A percentile compares a stretch with the other conserved stretches of the same genome.
These are phyloP conservation scores for Podila epicladia DNA, from an alignment of 192 early-diverging fungal species.

Conservation along the genomic window DNA sequence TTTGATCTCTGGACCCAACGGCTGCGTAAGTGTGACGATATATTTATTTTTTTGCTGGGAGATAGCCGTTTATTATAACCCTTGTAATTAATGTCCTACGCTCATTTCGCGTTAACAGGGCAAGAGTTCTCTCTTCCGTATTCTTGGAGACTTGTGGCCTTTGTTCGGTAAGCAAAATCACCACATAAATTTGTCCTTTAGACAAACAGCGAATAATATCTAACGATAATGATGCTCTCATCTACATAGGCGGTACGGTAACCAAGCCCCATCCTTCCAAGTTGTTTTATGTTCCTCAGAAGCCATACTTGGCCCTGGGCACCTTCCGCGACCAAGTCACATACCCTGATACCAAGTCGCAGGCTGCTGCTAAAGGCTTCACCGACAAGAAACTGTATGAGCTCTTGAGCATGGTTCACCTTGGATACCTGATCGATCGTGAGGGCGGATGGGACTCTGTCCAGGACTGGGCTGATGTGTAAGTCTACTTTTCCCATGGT, in stretches of 20 bases:
- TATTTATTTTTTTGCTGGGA: slow-evolving; percentile 1
- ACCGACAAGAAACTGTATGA: slow-evolving; percentile 74
- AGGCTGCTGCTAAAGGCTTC: slow-evolving; percentile 66
- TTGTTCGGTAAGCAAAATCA: slow-evolving; percentile 57
- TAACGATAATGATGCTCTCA: neutral
- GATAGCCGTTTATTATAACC: neutral
- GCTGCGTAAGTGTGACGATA: slow-evolving; percentile 37
- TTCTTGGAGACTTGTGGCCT: slow-evolving; percentile 72
- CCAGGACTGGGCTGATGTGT: slow-evolving; percentile 82
- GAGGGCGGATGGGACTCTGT: slow-evolving; percentile 80
- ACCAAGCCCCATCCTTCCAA: slow-evolving; percentile 66
- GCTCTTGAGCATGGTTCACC: slow-evolving; percentile 75
- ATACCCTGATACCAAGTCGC: slow-evolving; percentile 80
- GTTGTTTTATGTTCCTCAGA: slow-evolving; percentile 91
- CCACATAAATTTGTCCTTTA: neutral
- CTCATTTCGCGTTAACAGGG: slow-evolving; percentile 36
- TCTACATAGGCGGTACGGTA: slow-evolving; percentile 55
- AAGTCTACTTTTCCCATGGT: slow-evolving; percentile 7
- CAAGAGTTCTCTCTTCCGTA: slow-evolving; percentile 72
- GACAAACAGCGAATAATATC: neutral
- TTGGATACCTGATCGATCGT: slow-evolving; percentile 72
- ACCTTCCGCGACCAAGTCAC: slow-evolving; percentile 87
- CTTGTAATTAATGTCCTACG: neutral
- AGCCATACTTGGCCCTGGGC: slow-evolving; percentile 82
- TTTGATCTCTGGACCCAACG: slow-evolving; percentile 75